Conservation (phyloP, 1,284 basidiomycete species). For the Cutaneotrichosporon mucoides region DNA sequence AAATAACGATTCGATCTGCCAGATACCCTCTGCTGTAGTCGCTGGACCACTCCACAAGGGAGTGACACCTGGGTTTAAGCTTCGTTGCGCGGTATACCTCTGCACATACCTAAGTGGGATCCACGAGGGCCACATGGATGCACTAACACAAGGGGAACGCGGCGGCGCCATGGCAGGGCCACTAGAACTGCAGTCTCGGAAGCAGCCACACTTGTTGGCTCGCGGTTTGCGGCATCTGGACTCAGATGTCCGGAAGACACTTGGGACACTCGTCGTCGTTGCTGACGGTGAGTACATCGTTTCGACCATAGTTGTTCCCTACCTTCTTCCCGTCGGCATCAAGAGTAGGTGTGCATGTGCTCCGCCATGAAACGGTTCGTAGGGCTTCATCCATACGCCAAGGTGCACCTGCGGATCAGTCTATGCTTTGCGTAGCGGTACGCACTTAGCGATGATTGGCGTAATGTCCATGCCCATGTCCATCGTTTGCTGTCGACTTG, state of each 20-base stretch:
- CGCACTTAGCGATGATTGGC: not conserved
- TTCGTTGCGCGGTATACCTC: not conserved
- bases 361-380: too few relatives aligned
- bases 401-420: too few relatives aligned
- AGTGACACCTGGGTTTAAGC: not conserved
- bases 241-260: too few relatives aligned
- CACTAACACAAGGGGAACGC: not conserved
- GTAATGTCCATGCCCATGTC: conserved; percentile 6
- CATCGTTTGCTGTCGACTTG: conserved; percentile 6
- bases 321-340: too few relatives aligned
- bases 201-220: too few relatives aligned
- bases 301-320: too few relatives aligned
- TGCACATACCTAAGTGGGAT: not conserved
- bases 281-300: too few relatives aligned
- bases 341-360: too few relatives aligned
- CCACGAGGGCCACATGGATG: not conserved
- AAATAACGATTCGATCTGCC: conserved; percentile 6
- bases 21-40: not conserved
- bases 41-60: not conserved
- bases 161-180: not conserved
- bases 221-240: too few relatives aligned
- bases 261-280: too few relatives aligned
- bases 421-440: too few relatives aligned
- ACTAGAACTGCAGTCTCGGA: not conserved
- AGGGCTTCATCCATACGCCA: too few relatives aligned